Evolutionary conservation across 176 grass and related monocot species (phyloP), one percentile per base, ranked within the genome.

Genomic region (Avena sativa): DNA sequence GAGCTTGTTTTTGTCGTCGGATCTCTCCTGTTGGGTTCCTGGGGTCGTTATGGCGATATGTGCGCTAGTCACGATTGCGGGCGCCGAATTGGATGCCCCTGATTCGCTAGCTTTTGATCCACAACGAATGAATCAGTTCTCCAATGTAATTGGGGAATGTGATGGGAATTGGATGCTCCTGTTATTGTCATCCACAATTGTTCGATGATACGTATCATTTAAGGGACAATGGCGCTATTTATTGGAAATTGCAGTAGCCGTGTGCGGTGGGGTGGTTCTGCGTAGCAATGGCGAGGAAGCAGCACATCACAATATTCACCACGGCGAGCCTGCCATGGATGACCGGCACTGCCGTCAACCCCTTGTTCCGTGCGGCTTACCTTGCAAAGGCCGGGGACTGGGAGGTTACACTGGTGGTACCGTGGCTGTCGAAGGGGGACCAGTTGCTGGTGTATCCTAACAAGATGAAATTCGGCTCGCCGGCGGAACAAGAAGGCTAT

Each of bases 261-360:
- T 67, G 60, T 71, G 62, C 86, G 51, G 30, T 72, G 43, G 43
- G 70, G 71, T 72, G 78, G 52, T 86, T 74, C 48, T 15, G 36
- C 12, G 64, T 56, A 53, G 14, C 46, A 11, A 96, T 99, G 97
- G 85, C 88, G 46, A 44, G 26, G 67, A 94, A 89, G 86, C 90
- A 92, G 70, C 90, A 91, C 82, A 82, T 99, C 47, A 72, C 87
- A 0, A 96, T 99, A 85, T 96, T 99, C 75, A 99, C 97, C 83
- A 99, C 97, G 38, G 97, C 94, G 61, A 94, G 92, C 85, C 83
- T 98, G 71, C 92, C 94, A 2, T 98, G 97, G 97, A 98, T 96
- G 97, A 98, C 97, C 12, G 97, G 97, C 4, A 98, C 97, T 60
- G 88, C 97, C 3, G 88, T 99, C 64, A 99, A 99, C 80, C 97